These are phyloP conservation scores for Ziziphus jujuba DNA, from an alignment of 306 rosid species.

Conservation along the genomic window DNA sequence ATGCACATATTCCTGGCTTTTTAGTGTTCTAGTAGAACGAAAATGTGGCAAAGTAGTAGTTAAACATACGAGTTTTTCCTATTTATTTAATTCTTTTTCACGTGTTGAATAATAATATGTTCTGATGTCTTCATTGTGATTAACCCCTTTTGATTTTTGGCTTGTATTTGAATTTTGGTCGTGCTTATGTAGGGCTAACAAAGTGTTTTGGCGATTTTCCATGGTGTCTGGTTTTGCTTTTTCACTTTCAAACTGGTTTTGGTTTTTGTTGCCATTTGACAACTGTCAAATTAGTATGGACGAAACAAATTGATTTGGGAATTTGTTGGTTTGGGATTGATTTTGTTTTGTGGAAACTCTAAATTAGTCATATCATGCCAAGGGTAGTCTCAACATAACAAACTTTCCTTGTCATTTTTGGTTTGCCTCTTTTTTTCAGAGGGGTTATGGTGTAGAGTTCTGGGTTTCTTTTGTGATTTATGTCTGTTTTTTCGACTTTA, in stretches of 20 bases:
- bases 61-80: background rate
- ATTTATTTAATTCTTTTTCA: background rate
- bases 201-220: background rate
- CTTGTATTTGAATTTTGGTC: background rate
- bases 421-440: no score
- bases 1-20: background rate
- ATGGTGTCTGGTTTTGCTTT: background rate
- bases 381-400: no score
- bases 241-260: background rate
- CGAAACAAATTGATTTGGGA: no score
- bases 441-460: no score
- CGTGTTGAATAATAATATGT: no score
- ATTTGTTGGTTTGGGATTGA: no score
- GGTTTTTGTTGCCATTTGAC: no score
- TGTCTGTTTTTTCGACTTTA: slow-evolving; percentile 9
- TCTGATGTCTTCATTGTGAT: no score
- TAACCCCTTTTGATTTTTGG: background rate
- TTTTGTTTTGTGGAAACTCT: no score
- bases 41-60: background rate
- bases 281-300: no score
- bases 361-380: no score
- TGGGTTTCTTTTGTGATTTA: background rate
- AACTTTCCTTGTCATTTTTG: no score
- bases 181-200: background rate
- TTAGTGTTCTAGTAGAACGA: background rate